Percentiles rank a stretch among this genome's conserved stretches.
Conservation (phyloP, 768 basidiomycete genomes). For the Suillus brevipes region DNA sequence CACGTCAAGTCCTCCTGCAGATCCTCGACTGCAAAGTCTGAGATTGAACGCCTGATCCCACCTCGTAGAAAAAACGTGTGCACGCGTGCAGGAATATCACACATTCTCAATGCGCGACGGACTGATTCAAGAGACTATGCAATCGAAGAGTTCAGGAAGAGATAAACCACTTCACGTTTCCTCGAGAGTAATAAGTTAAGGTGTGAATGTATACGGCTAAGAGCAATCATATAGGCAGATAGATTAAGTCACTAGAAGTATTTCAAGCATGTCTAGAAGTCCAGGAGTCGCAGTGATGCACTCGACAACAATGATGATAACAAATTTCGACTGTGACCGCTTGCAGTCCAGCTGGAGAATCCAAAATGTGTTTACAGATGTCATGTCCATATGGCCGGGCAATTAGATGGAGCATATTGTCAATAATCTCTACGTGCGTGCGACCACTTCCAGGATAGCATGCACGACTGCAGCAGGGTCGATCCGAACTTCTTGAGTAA, state of each 20-base stretch:
- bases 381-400: neutral
- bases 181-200: neutral
- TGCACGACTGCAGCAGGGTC: conserved; percentile 44
- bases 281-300: neutral
- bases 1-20: neutral
- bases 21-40: neutral
- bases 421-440: neutral
- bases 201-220: neutral
- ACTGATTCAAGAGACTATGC: neutral
- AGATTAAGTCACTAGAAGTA: neutral
- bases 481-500: conserved; percentile 33
- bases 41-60: neutral
- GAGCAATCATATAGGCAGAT: neutral
- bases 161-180: neutral
- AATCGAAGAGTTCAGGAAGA: neutral
- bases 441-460: conserved; percentile 27
- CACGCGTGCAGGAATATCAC: neutral
- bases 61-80: neutral
- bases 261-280: neutral
- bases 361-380: neutral
- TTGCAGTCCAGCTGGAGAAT: neutral
- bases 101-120: neutral
- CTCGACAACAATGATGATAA: neutral
- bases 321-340: neutral
- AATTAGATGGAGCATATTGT: neutral